Percentiles rank a stretch among this genome's conserved stretches.
These are phyloP conservation scores for Kazachstania sp. DNA, from an alignment of 1,139 yeast species.

Conservation along the genomic window DNA sequence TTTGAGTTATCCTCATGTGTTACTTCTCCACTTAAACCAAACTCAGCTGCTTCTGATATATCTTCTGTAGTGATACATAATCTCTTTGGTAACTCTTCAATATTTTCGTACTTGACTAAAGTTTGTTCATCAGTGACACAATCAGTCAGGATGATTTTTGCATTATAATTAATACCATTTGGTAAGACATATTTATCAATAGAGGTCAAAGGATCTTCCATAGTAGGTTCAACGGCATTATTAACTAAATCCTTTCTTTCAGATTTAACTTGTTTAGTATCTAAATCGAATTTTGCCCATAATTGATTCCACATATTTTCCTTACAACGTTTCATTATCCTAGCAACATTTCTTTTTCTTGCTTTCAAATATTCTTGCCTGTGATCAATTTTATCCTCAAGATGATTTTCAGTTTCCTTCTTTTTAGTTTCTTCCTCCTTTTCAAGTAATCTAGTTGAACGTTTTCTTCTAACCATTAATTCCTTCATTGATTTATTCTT, in stretches of 20 bases:
- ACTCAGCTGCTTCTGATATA: conserved; percentile 14
- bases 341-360: conserved; percentile 20
- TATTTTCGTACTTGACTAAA: not conserved
- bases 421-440: conserved; percentile 28
- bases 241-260: conserved; percentile 2
- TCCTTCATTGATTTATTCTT: conserved; percentile 25
- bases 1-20: conserved; percentile 18
- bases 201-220: conserved; percentile 4
- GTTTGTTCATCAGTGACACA: not conserved
- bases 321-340: conserved; percentile 20
- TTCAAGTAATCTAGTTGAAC: conserved; percentile 30
- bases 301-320: conserved; percentile 25
- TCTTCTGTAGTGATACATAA: conserved; percentile 23
- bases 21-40: conserved; percentile 15
- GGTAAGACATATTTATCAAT: conserved; percentile 15
- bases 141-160: not conserved
- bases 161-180: conserved; percentile 9
- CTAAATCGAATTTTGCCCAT: conserved; percentile 26
- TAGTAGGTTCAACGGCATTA: not conserved
- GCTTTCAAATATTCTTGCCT: conserved; percentile 24
- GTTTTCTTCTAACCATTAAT: conserved; percentile 25
- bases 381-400: conserved; percentile 26
- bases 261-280: conserved; percentile 16
- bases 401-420: conserved; percentile 23
- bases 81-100: conserved; percentile 24